Conservation (phyloP, 2,329 filamentous ascomycete genomes). For the Fusarium heterosporum region DNA sequence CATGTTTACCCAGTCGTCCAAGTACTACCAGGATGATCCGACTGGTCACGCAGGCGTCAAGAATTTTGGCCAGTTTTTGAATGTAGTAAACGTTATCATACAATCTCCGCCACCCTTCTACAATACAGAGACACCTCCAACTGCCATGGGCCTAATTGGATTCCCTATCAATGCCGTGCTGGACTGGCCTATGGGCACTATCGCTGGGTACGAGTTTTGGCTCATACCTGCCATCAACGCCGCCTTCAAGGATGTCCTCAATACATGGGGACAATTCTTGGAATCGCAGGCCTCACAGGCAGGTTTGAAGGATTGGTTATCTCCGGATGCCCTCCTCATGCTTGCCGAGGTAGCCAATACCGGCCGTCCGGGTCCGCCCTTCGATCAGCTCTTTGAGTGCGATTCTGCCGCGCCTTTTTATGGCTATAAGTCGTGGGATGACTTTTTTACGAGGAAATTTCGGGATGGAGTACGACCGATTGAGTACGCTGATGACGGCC, state of each 20-base stretch:
- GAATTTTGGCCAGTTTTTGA: background rate
- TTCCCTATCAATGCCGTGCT: constrained; percentile 20
- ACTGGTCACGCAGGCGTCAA: background rate
- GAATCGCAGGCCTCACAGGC: background rate
- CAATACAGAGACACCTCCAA: background rate
- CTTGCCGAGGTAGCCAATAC: constrained; percentile 19
- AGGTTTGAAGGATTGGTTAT: constrained; percentile 1
- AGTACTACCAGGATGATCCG: constrained; percentile 6
- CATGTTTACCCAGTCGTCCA: constrained; percentile 20
- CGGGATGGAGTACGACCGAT: constrained; percentile 1
- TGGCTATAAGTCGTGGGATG: constrained; percentile 19
- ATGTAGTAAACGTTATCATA: background rate
- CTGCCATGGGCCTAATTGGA: constrained; percentile 1
- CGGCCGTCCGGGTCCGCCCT: background rate
- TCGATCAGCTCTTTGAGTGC: constrained; percentile 21
- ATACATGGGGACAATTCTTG: constrained; percentile 10
- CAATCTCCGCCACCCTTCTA: background rate
- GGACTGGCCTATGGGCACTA: constrained; percentile 30
- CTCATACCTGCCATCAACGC: background rate
- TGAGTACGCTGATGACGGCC: background rate
- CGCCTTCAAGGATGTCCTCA: background rate
- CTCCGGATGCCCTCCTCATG: background rate
- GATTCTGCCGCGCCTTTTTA: background rate
- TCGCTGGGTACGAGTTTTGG: constrained; percentile 26
- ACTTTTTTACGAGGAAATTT: constrained; percentile 20